phyloP scores from a whole-genome alignment of 163 green algal genomes.

The Scenedesmus sp. region DNA sequence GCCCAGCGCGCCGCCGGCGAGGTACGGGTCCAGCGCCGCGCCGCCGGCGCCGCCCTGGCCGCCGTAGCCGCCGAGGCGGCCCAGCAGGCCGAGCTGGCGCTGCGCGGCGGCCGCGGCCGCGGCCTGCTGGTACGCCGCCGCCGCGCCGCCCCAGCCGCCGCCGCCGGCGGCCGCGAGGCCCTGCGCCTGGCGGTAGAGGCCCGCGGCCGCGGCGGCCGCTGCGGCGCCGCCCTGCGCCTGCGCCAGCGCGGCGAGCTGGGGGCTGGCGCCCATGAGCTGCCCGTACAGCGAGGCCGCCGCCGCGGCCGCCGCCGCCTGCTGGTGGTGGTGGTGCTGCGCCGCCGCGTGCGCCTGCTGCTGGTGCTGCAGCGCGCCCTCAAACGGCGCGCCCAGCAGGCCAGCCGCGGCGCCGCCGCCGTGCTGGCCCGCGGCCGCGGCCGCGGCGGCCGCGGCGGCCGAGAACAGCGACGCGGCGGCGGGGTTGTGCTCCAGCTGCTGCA shows the following conservation, averaged over 20 bases:
- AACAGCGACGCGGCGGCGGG: conserved; percentile 29
- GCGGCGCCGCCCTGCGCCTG: background rate
- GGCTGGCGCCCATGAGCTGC: conserved; percentile 9
- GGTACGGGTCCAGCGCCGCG: conserved; percentile 1
- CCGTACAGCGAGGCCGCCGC: conserved; percentile 4
- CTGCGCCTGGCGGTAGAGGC: too few species aligned
- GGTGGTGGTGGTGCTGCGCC: too few species aligned
- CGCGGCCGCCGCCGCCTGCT: conserved; percentile 22
- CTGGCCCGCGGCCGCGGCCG: conserved; percentile 25
- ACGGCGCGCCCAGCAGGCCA: background rate
- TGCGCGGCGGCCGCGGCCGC: background rate
- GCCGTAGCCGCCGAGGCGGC: background rate
- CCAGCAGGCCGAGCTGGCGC: background rate
- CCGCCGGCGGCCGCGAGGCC: too few species aligned
- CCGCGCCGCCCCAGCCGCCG: too few species aligned
- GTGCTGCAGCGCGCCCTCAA: conserved; percentile 37
- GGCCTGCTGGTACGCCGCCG: conserved; percentile 14
- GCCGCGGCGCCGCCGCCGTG: background rate
- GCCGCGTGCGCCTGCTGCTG: too few species aligned
- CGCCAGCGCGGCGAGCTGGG: conserved; percentile 22
- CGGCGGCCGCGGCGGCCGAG: conserved; percentile 20
- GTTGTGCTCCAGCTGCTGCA: conserved; percentile 41
- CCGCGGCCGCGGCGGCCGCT: background rate
- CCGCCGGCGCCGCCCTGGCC: background rate
- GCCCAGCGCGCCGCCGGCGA: background rate